These are phyloP conservation scores for Aureobasidium sp. DNA, from an alignment of 2,329 filamentous ascomycete genomes.

Conservation along the genomic window DNA sequence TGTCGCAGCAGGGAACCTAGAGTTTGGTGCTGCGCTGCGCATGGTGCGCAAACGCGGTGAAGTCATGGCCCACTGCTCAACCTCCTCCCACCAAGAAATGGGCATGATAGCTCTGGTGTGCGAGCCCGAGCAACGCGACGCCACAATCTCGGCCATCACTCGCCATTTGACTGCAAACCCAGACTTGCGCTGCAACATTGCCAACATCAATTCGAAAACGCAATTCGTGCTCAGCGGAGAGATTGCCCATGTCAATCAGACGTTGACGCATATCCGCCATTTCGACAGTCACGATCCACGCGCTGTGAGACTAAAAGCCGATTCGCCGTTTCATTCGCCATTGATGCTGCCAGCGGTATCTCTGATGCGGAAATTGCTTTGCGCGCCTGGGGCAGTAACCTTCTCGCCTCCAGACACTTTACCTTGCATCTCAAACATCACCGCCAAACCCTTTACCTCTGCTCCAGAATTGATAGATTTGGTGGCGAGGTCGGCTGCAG, in stretches of 20 bases:
- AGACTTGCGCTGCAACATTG: constrained; percentile 73
- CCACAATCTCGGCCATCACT: constrained; percentile 64
- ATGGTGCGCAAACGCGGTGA: constrained; percentile 72
- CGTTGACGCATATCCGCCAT: constrained; percentile 76
- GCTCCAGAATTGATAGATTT: constrained; percentile 70
- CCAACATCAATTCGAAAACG: constrained; percentile 92
- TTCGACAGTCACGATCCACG: constrained; percentile 88
- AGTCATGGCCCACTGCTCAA: constrained; percentile 72
- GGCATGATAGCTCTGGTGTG: constrained; percentile 93
- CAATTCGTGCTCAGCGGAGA: constrained; percentile 91
- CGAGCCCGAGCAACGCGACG: constrained; percentile 65
- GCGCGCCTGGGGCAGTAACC: constrained; percentile 47
- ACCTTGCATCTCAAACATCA: constrained; percentile 80
- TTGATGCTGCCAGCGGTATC: constrained; percentile 80
- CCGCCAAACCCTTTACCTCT: constrained; percentile 65
- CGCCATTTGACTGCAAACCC: constrained; percentile 63
- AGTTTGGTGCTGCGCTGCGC: constrained; percentile 67
- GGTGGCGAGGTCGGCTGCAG: constrained; percentile 72
- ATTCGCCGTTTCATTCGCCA: constrained; percentile 84
- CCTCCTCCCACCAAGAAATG: constrained; percentile 61
- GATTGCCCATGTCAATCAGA: constrained; percentile 69
- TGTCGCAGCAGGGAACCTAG: constrained; percentile 72
- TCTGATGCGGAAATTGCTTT: constrained; percentile 61
- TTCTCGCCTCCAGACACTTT: constrained; percentile 58
- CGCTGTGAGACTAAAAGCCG: constrained; percentile 76